Conservation (phyloP, 2,329 filamentous ascomycete species). For the Calonectria naviculata region DNA sequence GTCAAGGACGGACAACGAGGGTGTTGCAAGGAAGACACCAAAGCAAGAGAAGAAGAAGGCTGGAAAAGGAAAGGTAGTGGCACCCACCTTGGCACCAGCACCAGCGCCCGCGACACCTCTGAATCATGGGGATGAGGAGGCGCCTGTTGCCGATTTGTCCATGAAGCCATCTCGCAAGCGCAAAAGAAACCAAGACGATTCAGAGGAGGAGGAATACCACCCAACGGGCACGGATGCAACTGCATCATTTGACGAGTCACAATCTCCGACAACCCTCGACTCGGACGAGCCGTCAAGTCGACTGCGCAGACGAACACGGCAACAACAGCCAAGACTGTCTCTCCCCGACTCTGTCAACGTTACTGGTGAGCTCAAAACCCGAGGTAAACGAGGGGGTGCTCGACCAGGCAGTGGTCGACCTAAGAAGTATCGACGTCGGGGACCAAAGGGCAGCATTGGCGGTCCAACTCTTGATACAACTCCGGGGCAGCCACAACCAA, state of each 20-base stretch:
- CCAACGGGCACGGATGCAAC: constrained; percentile 37
- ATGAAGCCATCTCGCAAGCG: constrained; percentile 40
- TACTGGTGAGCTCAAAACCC: constrained; percentile 41
- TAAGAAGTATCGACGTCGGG: constrained; percentile 49
- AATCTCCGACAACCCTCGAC: constrained; percentile 31
- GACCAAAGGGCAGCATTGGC: constrained; percentile 28
- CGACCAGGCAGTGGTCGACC: constrained; percentile 52
- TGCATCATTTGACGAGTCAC: constrained; percentile 32
- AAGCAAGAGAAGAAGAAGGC: constrained; percentile 40
- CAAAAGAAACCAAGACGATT: constrained; percentile 41
- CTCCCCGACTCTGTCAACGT: constrained; percentile 24
- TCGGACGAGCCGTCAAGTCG: constrained; percentile 40
- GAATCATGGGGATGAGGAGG: constrained; percentile 29
- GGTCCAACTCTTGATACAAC: constrained; percentile 9
- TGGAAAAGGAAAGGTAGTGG: constrained; percentile 24
- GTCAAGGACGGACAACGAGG: constrained; percentile 29
- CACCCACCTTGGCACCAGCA: background rate
- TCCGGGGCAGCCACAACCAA: constrained; percentile 10
- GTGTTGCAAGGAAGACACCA: constrained; percentile 39
- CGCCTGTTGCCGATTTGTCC: constrained; percentile 23
- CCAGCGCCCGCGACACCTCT: constrained; percentile 9
- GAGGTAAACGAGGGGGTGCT: constrained; percentile 51
- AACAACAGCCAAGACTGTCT: constrained; percentile 22
- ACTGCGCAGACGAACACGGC: constrained; percentile 39
- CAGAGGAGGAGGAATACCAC: constrained; percentile 45